Percentiles rank a stretch among this genome's conserved stretches.
Evolutionary conservation across 2,329 filamentous ascomycete species (phyloP).

Genomic region (Aspergillus vadensis): DNA sequence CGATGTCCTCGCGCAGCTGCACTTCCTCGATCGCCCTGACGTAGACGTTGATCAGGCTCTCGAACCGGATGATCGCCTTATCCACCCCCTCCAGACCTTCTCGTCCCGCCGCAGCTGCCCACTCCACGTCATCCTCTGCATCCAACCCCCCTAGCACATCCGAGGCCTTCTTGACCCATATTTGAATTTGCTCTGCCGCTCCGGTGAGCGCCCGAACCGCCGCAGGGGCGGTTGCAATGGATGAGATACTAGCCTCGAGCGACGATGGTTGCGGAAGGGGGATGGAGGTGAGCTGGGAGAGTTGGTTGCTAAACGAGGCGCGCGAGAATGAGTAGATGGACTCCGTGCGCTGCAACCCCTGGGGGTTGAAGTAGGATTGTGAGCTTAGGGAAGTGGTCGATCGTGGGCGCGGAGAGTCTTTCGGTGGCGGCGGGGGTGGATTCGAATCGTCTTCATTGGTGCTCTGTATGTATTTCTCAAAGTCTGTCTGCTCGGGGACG

Average conservation of each 20-base stretch:
- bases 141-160: slow-evolving; percentile 87
- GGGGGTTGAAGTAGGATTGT: slow-evolving; percentile 49
- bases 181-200: slow-evolving; percentile 86
- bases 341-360: slow-evolving; percentile 63
- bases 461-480: slow-evolving; percentile 46
- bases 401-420: slow-evolving; percentile 34
- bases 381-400: slow-evolving; percentile 34
- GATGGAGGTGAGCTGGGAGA: slow-evolving; percentile 87
- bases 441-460: slow-evolving; percentile 35
- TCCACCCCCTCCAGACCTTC: slow-evolving; percentile 59
- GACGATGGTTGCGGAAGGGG: slow-evolving; percentile 83
- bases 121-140: slow-evolving; percentile 95
- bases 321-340: slow-evolving; percentile 94
- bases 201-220: slow-evolving; percentile 81
- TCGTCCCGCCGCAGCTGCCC: slow-evolving; percentile 81
- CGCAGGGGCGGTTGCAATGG: slow-evolving; percentile 81
- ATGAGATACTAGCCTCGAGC: slow-evolving; percentile 77
- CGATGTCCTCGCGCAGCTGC: slow-evolving; percentile 76
- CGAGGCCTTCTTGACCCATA: slow-evolving; percentile 90
- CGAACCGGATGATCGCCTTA: slow-evolving; percentile 76
- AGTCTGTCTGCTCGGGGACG: slow-evolving; percentile 37
- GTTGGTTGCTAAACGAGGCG: slow-evolving; percentile 88
- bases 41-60: slow-evolving; percentile 87
- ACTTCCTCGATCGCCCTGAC: slow-evolving; percentile 91
- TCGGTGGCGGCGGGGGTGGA: slow-evolving; percentile 39